Conservation (phyloP, 192 early-diverging fungal genomes). For the Rhizoclosmatium globosum region DNA sequence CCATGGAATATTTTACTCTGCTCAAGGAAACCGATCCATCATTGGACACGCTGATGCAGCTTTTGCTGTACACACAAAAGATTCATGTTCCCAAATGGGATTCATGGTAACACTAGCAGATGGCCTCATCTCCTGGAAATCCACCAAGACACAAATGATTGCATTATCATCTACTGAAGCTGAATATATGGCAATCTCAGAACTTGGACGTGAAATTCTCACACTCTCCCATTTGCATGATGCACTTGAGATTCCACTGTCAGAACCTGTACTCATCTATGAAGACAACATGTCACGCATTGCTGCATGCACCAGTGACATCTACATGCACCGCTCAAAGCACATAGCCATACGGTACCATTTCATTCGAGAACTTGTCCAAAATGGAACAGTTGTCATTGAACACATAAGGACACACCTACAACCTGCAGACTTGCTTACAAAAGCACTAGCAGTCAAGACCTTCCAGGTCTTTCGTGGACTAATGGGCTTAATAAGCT, state of each 20-base stretch:
- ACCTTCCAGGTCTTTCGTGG: neutral
- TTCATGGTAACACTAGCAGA: neutral
- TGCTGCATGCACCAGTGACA: slow-evolving; percentile 7
- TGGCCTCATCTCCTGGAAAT: neutral
- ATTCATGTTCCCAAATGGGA: neutral
- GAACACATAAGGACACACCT: neutral
- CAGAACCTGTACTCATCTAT: neutral
- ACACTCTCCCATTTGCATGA: neutral
- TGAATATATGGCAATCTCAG: too few species aligned
- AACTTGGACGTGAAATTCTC: neutral
- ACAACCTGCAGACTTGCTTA: neutral
- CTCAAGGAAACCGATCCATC: neutral
- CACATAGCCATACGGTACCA: slow-evolving; percentile 22
- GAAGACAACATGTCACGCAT: slow-evolving; percentile 24
- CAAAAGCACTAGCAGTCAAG: neutral
- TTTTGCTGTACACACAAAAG: neutral
- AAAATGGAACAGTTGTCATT: neutral
- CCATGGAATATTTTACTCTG: neutral
- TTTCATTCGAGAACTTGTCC: slow-evolving; percentile 22
- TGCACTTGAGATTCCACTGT: neutral
- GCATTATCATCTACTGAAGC: too few species aligned
- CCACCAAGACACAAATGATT: too few species aligned
- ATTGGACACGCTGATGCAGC: too few species aligned
- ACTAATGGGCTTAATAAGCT: neutral
- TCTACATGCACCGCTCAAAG: slow-evolving; percentile 21